Evolutionary conservation across 164 flowering plant genomes (phyloP).

Genomic region (Saururus chinensis): DNA sequence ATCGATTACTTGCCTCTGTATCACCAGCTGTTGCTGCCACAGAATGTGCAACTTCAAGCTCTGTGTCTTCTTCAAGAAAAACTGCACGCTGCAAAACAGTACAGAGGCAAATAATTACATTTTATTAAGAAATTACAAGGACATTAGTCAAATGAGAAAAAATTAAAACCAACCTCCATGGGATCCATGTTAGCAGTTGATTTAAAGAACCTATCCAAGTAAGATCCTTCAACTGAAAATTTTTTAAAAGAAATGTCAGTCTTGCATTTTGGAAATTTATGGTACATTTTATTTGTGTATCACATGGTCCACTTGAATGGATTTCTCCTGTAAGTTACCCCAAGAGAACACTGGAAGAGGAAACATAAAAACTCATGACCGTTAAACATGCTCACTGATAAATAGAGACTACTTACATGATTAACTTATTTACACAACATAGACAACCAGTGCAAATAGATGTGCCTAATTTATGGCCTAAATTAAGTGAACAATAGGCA

Average conservation of each 20-base stretch:
- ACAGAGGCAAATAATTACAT: not conserved
- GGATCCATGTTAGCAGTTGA: slow-evolving; percentile 69
- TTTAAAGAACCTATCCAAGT: slow-evolving; percentile 76
- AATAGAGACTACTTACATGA: too few species aligned
- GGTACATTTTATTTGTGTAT: too few species aligned
- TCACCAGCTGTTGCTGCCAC: slow-evolving; percentile 95
- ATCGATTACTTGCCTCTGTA: slow-evolving; percentile 50
- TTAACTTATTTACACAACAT: too few species aligned
- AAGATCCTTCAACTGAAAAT: slow-evolving; percentile 67
- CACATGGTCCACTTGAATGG: not conserved
- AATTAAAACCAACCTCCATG: slow-evolving; percentile 32
- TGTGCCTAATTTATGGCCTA: too few species aligned
- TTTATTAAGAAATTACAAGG: not conserved
- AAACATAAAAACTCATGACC: too few species aligned
- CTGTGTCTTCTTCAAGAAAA: slow-evolving; percentile 81
- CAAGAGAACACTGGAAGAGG: too few species aligned
- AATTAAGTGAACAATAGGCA: too few species aligned
- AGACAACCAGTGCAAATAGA: too few species aligned
- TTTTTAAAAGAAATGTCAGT: too few species aligned
- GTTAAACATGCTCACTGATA: too few species aligned
- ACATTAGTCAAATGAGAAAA: not conserved
- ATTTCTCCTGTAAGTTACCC: too few species aligned
- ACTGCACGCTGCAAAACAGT: slow-evolving; percentile 53
- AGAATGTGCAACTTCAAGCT: slow-evolving; percentile 93
- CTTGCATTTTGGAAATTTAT: not conserved